phyloP scores from a whole-genome alignment of 2,329 filamentous ascomycete genomes.

The Botrytis pseudocinerea region DNA sequence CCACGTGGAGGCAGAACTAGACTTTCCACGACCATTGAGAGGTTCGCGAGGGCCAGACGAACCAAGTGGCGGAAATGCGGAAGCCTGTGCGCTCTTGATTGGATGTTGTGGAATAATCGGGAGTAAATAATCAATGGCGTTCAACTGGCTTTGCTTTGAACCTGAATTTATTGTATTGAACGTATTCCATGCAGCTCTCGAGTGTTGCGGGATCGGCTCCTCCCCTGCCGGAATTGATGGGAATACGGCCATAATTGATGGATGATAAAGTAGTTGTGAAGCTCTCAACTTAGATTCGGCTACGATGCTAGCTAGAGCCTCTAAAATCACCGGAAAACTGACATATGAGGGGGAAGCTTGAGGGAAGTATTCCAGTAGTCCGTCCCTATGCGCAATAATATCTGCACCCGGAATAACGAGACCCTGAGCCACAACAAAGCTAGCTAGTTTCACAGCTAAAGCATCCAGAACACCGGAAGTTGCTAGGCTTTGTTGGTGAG shows the following conservation, averaged over 20 bases:
- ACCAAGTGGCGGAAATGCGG: slow-evolving; percentile 57
- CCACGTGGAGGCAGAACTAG: slow-evolving; percentile 11
- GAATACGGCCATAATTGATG: slow-evolving; percentile 68
- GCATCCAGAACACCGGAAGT: slow-evolving; percentile 75
- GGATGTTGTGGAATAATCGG: slow-evolving; percentile 53
- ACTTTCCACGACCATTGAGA: slow-evolving; percentile 31
- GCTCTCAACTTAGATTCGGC: slow-evolving; percentile 77
- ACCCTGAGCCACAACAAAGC: slow-evolving; percentile 66
- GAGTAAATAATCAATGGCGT: slow-evolving; percentile 65
- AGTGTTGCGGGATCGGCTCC: slow-evolving; percentile 51
- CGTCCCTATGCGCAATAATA: slow-evolving; percentile 53
- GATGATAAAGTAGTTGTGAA: slow-evolving; percentile 68
- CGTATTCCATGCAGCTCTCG: slow-evolving; percentile 52
- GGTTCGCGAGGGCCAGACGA: slow-evolving; percentile 45
- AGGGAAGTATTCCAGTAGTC: slow-evolving; percentile 59
- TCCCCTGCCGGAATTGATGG: slow-evolving; percentile 53
- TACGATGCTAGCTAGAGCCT: slow-evolving; percentile 75
- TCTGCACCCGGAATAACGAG: slow-evolving; percentile 68
- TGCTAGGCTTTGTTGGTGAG: slow-evolving; percentile 70
- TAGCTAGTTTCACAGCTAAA: slow-evolving; percentile 71
- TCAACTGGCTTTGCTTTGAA: slow-evolving; percentile 44
- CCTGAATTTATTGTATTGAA: slow-evolving; percentile 54
- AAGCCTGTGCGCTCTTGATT: slow-evolving; percentile 42
- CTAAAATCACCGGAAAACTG: slow-evolving; percentile 68
- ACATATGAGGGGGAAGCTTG: slow-evolving; percentile 58